These are phyloP conservation scores for Ogataea pilisensis DNA, from an alignment of 805 yeast genomes.

Conservation along the genomic window DNA sequence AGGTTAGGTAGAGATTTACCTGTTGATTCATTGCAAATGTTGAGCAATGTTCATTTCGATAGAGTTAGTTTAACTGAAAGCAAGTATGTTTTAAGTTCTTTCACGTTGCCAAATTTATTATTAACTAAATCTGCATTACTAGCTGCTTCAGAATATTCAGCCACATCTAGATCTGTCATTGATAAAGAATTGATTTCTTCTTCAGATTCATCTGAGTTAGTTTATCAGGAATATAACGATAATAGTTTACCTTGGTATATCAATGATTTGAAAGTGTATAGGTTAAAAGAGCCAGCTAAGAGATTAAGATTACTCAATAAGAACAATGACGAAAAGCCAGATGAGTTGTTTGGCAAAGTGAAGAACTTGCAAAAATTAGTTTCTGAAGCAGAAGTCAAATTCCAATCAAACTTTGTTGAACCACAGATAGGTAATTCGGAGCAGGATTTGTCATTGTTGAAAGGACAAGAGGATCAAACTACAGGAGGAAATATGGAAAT, in stretches of 20 bases:
- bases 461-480: too few species aligned
- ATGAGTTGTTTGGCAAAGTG: constrained; percentile 6
- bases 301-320: constrained; percentile 7
- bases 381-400: constrained; percentile 21
- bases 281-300: constrained; percentile 14
- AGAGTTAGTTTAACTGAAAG: constrained; percentile 21
- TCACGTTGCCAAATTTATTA: constrained; percentile 20
- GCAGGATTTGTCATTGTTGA: too few species aligned
- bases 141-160: constrained; percentile 26
- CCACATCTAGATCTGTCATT: constrained; percentile 9
- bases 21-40: constrained; percentile 21
- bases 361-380: constrained; percentile 18
- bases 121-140: constrained; percentile 26
- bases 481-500: too few species aligned
- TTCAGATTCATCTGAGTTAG: neutral
- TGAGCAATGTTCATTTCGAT: constrained; percentile 32
- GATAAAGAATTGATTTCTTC: constrained; percentile 9
- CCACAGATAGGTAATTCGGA: neutral
- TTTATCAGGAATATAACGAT: constrained; percentile 18
- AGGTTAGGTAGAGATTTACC: constrained; percentile 20
- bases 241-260: constrained; percentile 30
- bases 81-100: constrained; percentile 27
- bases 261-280: constrained; percentile 17
- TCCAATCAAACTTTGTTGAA: constrained; percentile 27
- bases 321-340: neutral